Base-by-base conservation (phyloP, 768 basidiomycete genomes). In the Russula lepida region DNA sequence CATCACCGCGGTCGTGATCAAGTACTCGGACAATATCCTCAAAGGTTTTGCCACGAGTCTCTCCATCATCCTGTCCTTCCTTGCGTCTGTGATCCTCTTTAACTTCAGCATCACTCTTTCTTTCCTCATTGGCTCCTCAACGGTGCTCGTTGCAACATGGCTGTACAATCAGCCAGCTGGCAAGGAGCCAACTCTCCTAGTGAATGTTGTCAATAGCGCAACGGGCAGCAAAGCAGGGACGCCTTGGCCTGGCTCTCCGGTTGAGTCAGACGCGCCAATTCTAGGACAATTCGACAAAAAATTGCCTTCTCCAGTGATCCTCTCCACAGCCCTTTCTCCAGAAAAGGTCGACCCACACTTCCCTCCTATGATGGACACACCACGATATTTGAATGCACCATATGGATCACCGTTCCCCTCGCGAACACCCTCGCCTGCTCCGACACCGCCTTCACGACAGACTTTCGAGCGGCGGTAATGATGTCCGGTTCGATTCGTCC, bases 21-120 rank as follows among this genome's bases (percentile, higher is more conserved):
- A 95, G 72, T 95, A 98, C 70, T 89, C 90, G 58, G 92, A 94
- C 74, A 98, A 97, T 71, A 92, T 91, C 67, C 78, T 92, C 69
- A 95, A 97, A 71, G 95, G 95, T n/a, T 99, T 99, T 69, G 95
- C 95, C 5, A 99, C 95, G 2, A 88, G 85, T 64, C 80, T 98
- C 46, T 89, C 89, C 64, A 99, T 98, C 74, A 85, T 98, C 59
- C 76, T 98, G 43, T 95, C 93, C 54, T 99, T 95, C 83, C 82
- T 95, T 61, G 92, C 94, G 1, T 91, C 88, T 48, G 92, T 98
- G 64, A 83, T 82, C 32, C 81, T 98, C 48, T 99, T 99, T 76
- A 81, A 91, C 69, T 97, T 95, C 73, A 76, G 78, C 37, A 89
- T 98, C 70, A 95, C 95, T 3, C 79, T 84, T 12, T 82, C 86